Percentiles rank a stretch among this genome's conserved stretches.
phyloP scores from a whole-genome alignment of 2,329 filamentous ascomycete species.

The Aspergillus sp. region DNA sequence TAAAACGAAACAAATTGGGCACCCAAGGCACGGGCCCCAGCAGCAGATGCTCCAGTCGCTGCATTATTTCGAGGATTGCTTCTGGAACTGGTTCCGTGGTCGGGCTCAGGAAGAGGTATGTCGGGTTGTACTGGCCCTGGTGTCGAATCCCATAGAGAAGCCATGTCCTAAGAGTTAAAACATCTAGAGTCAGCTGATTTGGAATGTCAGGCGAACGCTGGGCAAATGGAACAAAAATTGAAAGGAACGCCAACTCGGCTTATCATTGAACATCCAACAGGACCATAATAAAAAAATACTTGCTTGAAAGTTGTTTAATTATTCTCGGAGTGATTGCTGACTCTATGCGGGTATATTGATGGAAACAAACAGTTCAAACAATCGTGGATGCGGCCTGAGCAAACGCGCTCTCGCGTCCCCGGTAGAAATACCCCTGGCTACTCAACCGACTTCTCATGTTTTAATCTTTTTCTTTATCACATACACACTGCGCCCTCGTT shows the following conservation, averaged over 20 bases:
- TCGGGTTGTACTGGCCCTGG: conserved; percentile 9
- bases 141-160: neutral
- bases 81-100: conserved; percentile 17
- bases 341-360: neutral
- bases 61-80: conserved; percentile 50
- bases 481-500: too few relatives aligned
- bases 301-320: neutral
- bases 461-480: too few relatives aligned
- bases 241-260: neutral
- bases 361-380: conserved; percentile 15
- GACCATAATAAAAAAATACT: neutral
- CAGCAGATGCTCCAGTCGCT: conserved; percentile 70
- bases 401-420: conserved; percentile 2
- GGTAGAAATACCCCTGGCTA: neutral
- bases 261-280: too few relatives aligned
- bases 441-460: neutral
- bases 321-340: too few relatives aligned
- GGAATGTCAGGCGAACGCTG: neutral
- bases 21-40: conserved; percentile 72
- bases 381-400: conserved; percentile 1
- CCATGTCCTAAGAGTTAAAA: too few relatives aligned
- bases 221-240: neutral
- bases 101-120: conserved; percentile 6
- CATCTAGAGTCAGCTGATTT: too few relatives aligned
- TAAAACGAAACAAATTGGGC: conserved; percentile 83